Conservation (phyloP, 2,329 filamentous ascomycete genomes). For the Graphilbum sp. region DNA sequence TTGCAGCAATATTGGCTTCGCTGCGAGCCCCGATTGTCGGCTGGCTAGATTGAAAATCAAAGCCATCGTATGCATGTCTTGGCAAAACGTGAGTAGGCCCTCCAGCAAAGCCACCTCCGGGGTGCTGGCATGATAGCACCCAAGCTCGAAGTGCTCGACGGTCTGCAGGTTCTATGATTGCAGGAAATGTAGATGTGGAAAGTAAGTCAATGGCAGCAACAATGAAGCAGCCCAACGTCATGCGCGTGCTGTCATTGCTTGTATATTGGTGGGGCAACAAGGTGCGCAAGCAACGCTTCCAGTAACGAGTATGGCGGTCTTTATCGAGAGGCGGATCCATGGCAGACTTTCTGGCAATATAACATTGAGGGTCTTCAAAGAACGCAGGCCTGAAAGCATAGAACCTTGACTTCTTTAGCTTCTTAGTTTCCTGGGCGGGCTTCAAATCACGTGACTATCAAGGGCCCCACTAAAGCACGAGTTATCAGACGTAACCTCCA, state of each 20-base stretch:
- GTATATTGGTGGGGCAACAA: conserved; percentile 73
- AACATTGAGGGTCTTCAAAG: too few species aligned
- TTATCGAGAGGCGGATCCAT: conserved; percentile 31
- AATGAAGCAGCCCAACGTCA: conserved; percentile 81
- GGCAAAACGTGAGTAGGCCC: conserved; percentile 52
- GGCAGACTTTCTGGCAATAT: background rate
- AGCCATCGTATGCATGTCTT: conserved; percentile 12
- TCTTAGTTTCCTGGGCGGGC: too few species aligned
- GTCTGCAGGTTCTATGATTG: conserved; percentile 28
- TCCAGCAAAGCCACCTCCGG: conserved; percentile 74
- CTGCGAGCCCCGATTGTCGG: conserved; percentile 23
- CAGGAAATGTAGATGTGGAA: conserved; percentile 22
- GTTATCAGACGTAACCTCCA: too few species aligned
- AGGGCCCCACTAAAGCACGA: too few species aligned
- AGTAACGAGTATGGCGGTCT: conserved; percentile 72
- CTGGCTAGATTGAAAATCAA: conserved; percentile 22
- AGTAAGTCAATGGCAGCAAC: conserved; percentile 74
- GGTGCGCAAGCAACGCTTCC: conserved; percentile 71
- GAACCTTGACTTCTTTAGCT: too few species aligned
- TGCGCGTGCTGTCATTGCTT: conserved; percentile 74
- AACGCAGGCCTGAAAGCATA: too few species aligned
- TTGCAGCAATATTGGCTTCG: conserved; percentile 65
- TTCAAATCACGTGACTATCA: too few species aligned
- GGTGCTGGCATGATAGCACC: conserved; percentile 77
- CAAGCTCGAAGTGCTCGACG: conserved; percentile 42